Base-by-base conservation (phyloP, 495 filamentous ascomycete genomes). In the Neurospora pannonica region DNA sequence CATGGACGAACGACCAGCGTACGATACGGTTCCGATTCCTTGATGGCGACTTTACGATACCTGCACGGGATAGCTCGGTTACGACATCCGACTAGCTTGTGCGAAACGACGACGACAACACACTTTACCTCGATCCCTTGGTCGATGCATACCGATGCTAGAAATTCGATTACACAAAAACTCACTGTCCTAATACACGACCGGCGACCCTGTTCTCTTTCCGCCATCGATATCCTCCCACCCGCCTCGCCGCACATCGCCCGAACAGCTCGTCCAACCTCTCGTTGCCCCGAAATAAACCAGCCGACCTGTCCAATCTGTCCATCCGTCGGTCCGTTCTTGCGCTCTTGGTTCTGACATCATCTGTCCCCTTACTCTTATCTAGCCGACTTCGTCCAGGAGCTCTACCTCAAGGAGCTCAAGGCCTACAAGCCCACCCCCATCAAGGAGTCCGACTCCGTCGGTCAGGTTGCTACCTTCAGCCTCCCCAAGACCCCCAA, bases 361-460 rank as follows among this genome's bases (percentile, higher is more conserved):
- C 69, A 70, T 19, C 6, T 40, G 40, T 54, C 82, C 82, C 77
- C 37, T 73, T 74, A 28, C 60, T 70, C 70, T 70, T 42, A 21
- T 36, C 70, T 75, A 98, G 97, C 91, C 86, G 96, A 99, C 85
- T 88, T 96, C 76, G 92, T 99, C 77, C 96, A 97, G 86, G 95
- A 98, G 76, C 90, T 99, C 79, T 99, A 98, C 89, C 91, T 99
- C 78, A 89, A 89, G 78, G 95, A 98, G 83, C 90, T 99, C 78
- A 94, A 93, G 83, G 88, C 89, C 84, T 98, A 95, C 91, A 99
- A 98, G 88, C 87, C 92, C 43, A 85, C 91, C 28, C 87, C 91
- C 71, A 78, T 94, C 86, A 98, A 98, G 86, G 86, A 94, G 71
- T 87, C 88, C 74, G 97, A 98, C 82, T 87, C 94, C 80, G 93